Conservation (phyloP, 345 rosid genomes). For the Leavenworthia alabamica region DNA sequence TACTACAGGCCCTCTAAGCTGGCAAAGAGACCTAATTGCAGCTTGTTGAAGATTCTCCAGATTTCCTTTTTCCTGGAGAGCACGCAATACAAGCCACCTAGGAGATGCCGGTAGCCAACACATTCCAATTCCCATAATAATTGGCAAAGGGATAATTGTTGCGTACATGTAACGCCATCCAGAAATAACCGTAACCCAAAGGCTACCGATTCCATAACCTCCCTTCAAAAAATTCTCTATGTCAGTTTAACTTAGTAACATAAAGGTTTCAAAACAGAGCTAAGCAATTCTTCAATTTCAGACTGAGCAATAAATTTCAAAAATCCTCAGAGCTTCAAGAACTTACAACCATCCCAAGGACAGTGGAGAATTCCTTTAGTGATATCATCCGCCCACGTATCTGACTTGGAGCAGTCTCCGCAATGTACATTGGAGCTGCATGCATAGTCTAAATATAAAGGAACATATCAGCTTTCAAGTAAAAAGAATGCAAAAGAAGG, state of each 20-base stretch:
- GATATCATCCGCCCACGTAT: constrained; percentile 91
- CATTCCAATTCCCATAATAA: constrained; percentile 91
- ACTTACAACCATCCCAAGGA: constrained; percentile 99
- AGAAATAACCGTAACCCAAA: constrained; percentile 55
- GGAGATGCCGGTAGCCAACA: constrained; percentile 95
- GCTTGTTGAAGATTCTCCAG: constrained; percentile 54
- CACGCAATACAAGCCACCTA: constrained; percentile 81
- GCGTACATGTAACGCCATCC: constrained; percentile 99
- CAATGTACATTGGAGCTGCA: constrained; percentile 98
- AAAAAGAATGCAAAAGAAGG: neutral
- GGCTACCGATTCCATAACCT: constrained; percentile 92
- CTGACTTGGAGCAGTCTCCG: constrained; percentile 90
- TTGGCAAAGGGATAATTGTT: constrained; percentile 66
- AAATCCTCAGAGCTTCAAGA: constrained; percentile 16
- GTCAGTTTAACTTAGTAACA: too few species aligned
- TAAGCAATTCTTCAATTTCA: neutral
- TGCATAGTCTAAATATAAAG: constrained; percentile 33
- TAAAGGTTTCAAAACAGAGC: neutral
- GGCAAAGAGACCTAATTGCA: constrained; percentile 58
- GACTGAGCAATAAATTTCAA: neutral
- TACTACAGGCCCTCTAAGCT: constrained; percentile 64
- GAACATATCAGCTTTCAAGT: constrained; percentile 2
- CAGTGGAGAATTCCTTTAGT: constrained; percentile 91
- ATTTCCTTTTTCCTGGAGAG: constrained; percentile 71
- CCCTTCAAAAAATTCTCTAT: too few species aligned